These are phyloP conservation scores for Oryza brachyantha DNA, from an alignment of 176 grass and related monocot species.

Conservation along the genomic window DNA sequence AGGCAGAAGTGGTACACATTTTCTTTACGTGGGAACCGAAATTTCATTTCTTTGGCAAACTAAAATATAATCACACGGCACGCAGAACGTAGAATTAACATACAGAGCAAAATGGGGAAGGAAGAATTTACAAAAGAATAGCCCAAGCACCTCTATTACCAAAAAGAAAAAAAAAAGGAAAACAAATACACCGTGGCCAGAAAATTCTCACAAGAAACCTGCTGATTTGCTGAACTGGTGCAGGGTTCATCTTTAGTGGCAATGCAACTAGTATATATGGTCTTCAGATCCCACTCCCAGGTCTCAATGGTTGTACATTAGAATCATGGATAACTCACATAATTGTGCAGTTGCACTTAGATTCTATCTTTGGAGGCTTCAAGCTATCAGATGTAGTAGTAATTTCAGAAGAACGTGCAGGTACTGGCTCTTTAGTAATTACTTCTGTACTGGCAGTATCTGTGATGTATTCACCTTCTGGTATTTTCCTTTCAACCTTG, in stretches of 20 bases:
- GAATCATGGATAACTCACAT: constrained; percentile 49
- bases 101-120: not conserved
- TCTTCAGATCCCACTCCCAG: not conserved
- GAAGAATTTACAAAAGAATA: constrained; percentile 61
- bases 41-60: not conserved
- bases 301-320: not conserved
- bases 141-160: constrained; percentile 43
- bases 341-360: constrained; percentile 93
- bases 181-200: constrained; percentile 26
- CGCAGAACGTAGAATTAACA: not conserved
- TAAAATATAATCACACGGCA: constrained; percentile 12
- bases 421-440: constrained; percentile 35
- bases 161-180: constrained; percentile 44
- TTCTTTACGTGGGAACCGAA: not conserved
- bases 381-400: constrained; percentile 45
- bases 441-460: constrained; percentile 20
- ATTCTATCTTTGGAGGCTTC: constrained; percentile 87
- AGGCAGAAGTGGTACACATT: not conserved
- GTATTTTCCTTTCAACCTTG: constrained; percentile 83
- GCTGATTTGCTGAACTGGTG: not conserved
- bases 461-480: constrained; percentile 47
- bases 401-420: constrained; percentile 41
- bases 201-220: constrained; percentile 30
- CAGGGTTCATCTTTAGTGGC: not conserved
- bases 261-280: constrained; percentile 2